phyloP scores from a whole-genome alignment of 2,329 filamentous ascomycete species.

The Arthrobotrys pseudoclavata region DNA sequence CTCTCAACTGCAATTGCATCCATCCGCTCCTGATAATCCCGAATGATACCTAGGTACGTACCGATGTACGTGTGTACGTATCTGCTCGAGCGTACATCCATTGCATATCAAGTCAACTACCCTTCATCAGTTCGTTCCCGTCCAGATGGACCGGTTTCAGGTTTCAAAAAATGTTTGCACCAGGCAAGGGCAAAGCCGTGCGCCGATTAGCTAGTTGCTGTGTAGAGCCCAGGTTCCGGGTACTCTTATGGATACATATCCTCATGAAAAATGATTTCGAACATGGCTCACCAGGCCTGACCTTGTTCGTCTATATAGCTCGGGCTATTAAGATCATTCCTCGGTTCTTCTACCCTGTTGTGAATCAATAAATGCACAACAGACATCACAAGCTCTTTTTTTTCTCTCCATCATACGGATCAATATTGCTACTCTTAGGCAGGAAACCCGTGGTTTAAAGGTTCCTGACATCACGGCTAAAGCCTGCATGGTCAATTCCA shows the following conservation, averaged over 20 bases:
- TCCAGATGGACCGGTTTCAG: constrained; percentile 43
- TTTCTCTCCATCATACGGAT: constrained; percentile 12
- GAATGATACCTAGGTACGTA: constrained; percentile 11
- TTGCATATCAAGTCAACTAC: neutral
- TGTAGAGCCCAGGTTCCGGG: constrained; percentile 39
- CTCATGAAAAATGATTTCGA: constrained; percentile 44
- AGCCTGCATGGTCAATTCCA: constrained; percentile 41
- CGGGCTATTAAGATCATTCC: constrained; percentile 55
- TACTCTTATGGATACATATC: constrained; percentile 2
- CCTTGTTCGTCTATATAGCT: constrained; percentile 52
- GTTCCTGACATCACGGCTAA: constrained; percentile 38
- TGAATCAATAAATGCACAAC: constrained; percentile 16
- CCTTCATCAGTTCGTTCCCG: neutral
- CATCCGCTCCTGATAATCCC: constrained; percentile 11
- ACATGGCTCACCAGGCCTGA: constrained; percentile 50
- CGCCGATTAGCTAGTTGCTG: constrained; percentile 12
- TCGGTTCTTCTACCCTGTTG: constrained; percentile 47
- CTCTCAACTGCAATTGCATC: constrained; percentile 7
- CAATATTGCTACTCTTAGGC: constrained; percentile 28
- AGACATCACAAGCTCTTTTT: constrained; percentile 30
- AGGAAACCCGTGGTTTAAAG: constrained; percentile 29
- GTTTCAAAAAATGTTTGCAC: constrained; percentile 26
- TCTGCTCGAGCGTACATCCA: neutral
- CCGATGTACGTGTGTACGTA: neutral
- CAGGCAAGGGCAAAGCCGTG: constrained; percentile 30